phyloP scores from a whole-genome alignment of 2,329 filamentous ascomycete species.

The Ascosphaera apis region DNA sequence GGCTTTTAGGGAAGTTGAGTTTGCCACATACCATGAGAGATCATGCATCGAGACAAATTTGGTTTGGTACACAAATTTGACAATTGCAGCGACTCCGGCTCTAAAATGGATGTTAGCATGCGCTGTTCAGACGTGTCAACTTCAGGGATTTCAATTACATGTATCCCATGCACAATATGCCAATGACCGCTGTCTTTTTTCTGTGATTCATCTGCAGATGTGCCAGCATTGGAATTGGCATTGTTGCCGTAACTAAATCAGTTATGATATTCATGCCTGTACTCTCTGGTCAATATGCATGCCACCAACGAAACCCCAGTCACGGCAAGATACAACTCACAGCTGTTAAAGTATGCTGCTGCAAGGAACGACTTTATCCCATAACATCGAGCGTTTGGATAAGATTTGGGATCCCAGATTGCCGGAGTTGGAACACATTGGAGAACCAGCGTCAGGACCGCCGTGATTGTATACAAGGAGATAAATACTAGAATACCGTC shows the following conservation, averaged over 20 bases:
- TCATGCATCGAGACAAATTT: background rate
- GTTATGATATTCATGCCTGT: constrained; percentile 1
- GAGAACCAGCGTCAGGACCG: background rate
- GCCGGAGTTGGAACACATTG: constrained; percentile 1
- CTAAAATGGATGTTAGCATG: background rate
- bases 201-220: background rate
- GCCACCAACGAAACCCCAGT: too few species aligned
- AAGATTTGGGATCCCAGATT: background rate
- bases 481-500: background rate
- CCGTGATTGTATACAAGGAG: background rate
- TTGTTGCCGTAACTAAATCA: constrained; percentile 1
- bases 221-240: constrained; percentile 1
- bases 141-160: background rate
- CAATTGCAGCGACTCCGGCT: constrained; percentile 1
- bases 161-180: constrained; percentile 1
- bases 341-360: constrained; percentile 1
- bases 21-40: constrained; percentile 1
- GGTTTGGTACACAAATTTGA: background rate
- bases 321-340: background rate
- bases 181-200: background rate
- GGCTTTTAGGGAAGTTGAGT: background rate
- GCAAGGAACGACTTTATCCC: background rate
- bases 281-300: background rate
- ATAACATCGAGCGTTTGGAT: background rate
- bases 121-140: too few species aligned